A percentile compares a stretch with the other conserved stretches of the same genome.
These are phyloP conservation scores for Fraxinus excelsior DNA, from an alignment of 257 asterid genomes.

Conservation along the genomic window DNA sequence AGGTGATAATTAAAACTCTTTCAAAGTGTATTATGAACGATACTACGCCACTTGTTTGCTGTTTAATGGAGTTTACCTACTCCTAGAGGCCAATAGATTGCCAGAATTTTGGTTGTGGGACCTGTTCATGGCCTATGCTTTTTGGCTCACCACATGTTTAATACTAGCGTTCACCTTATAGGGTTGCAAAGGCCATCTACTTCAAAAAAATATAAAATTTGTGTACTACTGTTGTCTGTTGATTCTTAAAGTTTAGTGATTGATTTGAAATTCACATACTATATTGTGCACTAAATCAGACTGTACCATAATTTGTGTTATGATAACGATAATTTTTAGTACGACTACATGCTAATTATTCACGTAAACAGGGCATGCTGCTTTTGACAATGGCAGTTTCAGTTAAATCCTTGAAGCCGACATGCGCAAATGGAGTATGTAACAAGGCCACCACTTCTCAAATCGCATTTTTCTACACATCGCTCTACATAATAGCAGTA, in stretches of 20 bases:
- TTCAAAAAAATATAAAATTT: constrained; percentile 8
- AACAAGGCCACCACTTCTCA: constrained; percentile 63
- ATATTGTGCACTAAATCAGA: too few relatives aligned
- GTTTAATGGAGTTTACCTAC: constrained; percentile 31
- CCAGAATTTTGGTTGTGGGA: constrained; percentile 26
- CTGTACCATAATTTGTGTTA: too few relatives aligned
- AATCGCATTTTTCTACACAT: constrained; percentile 67
- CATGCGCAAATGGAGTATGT: constrained; percentile 67
- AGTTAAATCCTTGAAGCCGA: constrained; percentile 57
- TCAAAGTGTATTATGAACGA: constrained; percentile 2
- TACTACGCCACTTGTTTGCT: constrained; percentile 35
- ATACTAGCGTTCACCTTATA: constrained; percentile 18
- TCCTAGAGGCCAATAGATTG: constrained; percentile 19
- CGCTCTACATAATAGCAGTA: constrained; percentile 73
- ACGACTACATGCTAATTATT: neutral
- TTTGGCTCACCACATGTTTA: neutral
- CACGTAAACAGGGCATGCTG: constrained; percentile 64
- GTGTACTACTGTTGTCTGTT: neutral
- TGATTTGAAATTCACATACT: neutral
- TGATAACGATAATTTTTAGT: too few relatives aligned
- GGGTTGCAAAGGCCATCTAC: constrained; percentile 10
- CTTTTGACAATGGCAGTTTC: constrained; percentile 78
- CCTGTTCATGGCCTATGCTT: constrained; percentile 3
- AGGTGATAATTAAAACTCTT: too few relatives aligned
- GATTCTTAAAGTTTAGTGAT: neutral